Evolutionary conservation across 2,329 filamentous ascomycete species (phyloP).

Genomic region (Bisporella sp.): DNA sequence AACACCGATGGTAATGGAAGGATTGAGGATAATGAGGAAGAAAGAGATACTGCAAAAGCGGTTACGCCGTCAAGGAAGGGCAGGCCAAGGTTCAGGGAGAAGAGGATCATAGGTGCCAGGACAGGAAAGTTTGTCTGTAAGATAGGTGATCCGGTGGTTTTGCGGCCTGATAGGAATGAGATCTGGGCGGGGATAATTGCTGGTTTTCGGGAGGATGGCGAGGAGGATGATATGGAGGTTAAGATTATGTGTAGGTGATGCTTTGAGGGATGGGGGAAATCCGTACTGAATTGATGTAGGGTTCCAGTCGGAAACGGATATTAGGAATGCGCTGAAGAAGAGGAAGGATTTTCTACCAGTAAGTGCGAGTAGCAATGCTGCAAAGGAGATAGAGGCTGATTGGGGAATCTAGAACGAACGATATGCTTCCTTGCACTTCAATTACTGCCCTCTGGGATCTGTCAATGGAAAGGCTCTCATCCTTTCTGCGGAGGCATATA

Average conservation of each 20-base stretch:
- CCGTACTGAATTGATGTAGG: slow-evolving; percentile 29
- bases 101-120: slow-evolving; percentile 64
- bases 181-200: slow-evolving; percentile 90
- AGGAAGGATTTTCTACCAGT: slow-evolving; percentile 69
- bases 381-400: slow-evolving; percentile 3
- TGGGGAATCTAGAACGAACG: slow-evolving; percentile 63
- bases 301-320: slow-evolving; percentile 47
- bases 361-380: slow-evolving; percentile 20
- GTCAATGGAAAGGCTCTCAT: slow-evolving; percentile 87
- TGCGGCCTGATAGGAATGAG: slow-evolving; percentile 73
- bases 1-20: neutral
- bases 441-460: slow-evolving; percentile 77
- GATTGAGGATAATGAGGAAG: slow-evolving; percentile 14
- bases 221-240: slow-evolving; percentile 54
- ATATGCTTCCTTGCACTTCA: slow-evolving; percentile 83
- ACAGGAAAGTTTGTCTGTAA: slow-evolving; percentile 76
- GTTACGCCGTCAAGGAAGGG: slow-evolving; percentile 20
- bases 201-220: slow-evolving; percentile 68
- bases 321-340: slow-evolving; percentile 77
- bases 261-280: neutral
- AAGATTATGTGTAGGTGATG: slow-evolving; percentile 57
- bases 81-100: slow-evolving; percentile 24
- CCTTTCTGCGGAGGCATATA: slow-evolving; percentile 65
- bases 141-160: slow-evolving; percentile 75
- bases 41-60: slow-evolving; percentile 8